Evolutionary conservation across 768 basidiomycete genomes (phyloP), one percentile per base, ranked within the genome.

Genomic region (Tricholomella constricta): DNA sequence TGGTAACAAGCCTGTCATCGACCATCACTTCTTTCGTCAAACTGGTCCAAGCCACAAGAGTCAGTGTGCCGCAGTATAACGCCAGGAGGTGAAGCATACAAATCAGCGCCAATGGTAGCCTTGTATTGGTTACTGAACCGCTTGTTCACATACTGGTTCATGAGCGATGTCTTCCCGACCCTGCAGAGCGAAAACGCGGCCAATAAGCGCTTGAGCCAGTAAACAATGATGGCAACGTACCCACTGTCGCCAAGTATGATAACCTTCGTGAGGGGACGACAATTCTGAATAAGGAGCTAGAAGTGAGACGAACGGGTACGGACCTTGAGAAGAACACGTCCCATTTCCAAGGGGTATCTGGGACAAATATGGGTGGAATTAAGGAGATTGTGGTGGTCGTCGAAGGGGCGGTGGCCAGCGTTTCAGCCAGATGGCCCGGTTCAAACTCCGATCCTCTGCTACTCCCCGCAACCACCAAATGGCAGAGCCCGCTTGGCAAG

Each of bases 61-160:
- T 61, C 45, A 63, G 68, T 68, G 59, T 54, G 48, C 51, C 40
- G 25, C 45, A 32, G 47, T 15, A 42, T 32, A 50, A 47, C 52
- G 55, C 41, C 43, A 49, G 38, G 60, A 52, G 44, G 47, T 41
- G 44, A 45, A 59, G 80, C 91, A 55, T 74, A 93, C 91, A 95
- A 95, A 82, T 95, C 93, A 54, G 94, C 94, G 54, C 94, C 94
- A 68, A 96, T 96, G 57, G 97, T 98, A 15, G 97, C 97, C 77
- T 98, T 98, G 83, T 99, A 99, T 76, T 98, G 96, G 76, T 95
- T 97, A 72, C 91, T 94, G 74, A 98, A 99, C 57, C 97, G 89
- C 74, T 98, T 98, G 84, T 98, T 98, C 60, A 99, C 97, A 78
- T 97, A 98, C 76, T 99, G 97, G 78, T 98, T 98, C 97, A 99